Base-by-base conservation (phyloP, 768 basidiomycete genomes). In the Leccinellum luteum region DNA sequence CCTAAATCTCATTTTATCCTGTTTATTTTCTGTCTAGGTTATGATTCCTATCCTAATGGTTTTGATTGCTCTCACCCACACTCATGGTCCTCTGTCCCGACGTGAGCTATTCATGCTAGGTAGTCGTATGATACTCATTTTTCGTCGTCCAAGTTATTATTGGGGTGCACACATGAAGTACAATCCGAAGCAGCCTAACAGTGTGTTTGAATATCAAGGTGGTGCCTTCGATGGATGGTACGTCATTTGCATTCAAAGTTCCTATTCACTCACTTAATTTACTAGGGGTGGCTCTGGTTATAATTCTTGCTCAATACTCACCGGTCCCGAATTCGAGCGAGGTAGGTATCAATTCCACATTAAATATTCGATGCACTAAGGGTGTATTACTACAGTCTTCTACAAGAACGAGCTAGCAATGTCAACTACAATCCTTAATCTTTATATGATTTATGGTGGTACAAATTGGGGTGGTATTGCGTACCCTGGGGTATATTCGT, bases 381-480 rank as follows among this genome's bases (percentile, higher is more conserved):
- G 6, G 6, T 4, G 10, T 41, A 28, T 49, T 21, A 35, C 8
- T n/a, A 32, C 14, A 69, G 58, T 61, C 48, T 60, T 59, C 34
- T 55, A 66, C 56, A 69, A 70, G 51, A 69, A 69, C n/a, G 48
- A 60, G 21, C 23, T 61, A 8, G 28, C 63, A 12, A 67, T 61
- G 59, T 62, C 60, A 31, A 51, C 56, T 55, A 50, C 54, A 2
- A 59, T 60, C 25, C 45, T 63, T 76, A 81, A 75, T 60, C 67
- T 84, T 15, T 84, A 84, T 61, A 83, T 86, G 85, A 66, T 81
- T 9, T 83, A 79, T 64, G 85, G 85, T 3, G 85, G 85, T 28
- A 86, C 85, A 1, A 85, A 86, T 51, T 85, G 83, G 83, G 85
- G 84, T 6, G 68, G 68, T 43, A 83, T 82, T 1, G 69, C 81